Percentiles rank a stretch among this genome's conserved stretches.
These are phyloP conservation scores for Fomitopsis betulina DNA, from an alignment of 1,284 basidiomycete genomes.

Conservation along the genomic window DNA sequence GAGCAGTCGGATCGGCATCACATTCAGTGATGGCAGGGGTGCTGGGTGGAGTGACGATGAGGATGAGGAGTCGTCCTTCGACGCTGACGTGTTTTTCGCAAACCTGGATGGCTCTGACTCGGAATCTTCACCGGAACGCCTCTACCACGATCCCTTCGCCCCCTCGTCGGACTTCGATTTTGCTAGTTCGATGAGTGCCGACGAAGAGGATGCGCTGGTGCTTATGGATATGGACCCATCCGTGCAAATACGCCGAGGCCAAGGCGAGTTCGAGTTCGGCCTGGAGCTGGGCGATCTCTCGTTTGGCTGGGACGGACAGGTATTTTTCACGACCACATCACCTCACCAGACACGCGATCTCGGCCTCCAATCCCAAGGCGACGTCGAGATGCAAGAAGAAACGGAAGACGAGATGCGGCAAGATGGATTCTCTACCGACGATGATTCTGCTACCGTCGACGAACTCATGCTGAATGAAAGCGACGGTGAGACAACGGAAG, in stretches of 20 bases:
- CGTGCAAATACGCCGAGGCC: slow-evolving; percentile 22
- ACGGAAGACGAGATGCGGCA: slow-evolving; percentile 20
- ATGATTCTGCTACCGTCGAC: slow-evolving; percentile 18
- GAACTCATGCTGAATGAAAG: slow-evolving; percentile 31
- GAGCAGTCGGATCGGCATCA: slow-evolving; percentile 31
- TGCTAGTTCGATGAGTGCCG: slow-evolving; percentile 20
- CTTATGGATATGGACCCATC: slow-evolving; percentile 28
- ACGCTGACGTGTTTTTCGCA: slow-evolving; percentile 75
- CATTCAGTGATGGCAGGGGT: slow-evolving; percentile 50
- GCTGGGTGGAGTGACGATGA: slow-evolving; percentile 67
- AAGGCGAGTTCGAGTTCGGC: slow-evolving; percentile 26
- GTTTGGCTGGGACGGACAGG: slow-evolving; percentile 25
- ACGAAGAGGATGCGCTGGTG: slow-evolving; percentile 26
- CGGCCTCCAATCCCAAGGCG: slow-evolving; percentile 14
- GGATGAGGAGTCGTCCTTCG: slow-evolving; percentile 67
- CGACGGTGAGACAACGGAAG: slow-evolving; percentile 43
- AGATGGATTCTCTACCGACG: slow-evolving; percentile 32
- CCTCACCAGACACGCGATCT: slow-evolving; percentile 13
- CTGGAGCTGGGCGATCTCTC: slow-evolving; percentile 24
- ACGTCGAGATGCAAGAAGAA: slow-evolving; percentile 21
- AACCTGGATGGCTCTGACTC: slow-evolving; percentile 52
- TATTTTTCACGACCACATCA: slow-evolving; percentile 16
- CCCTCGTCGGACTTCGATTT: slow-evolving; percentile 23
- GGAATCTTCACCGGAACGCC: slow-evolving; percentile 27
- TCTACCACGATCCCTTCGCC: slow-evolving; percentile 31